Evolutionary conservation across 495 filamentous ascomycete species (phyloP).

Genomic region (Penicillium paradoxum): DNA sequence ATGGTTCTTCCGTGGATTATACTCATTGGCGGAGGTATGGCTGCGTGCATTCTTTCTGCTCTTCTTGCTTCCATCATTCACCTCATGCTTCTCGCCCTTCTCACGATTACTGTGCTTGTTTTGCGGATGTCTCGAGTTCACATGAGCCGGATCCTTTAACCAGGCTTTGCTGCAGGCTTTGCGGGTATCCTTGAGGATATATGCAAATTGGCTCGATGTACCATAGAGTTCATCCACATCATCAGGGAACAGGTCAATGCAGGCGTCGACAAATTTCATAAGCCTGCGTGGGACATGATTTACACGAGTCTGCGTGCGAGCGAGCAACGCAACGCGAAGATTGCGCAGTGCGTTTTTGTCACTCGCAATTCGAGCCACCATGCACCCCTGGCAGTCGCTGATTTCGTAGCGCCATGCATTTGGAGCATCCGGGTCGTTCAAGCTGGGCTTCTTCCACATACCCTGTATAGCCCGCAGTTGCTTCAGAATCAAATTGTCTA

Average conservation of each 20-base stretch:
- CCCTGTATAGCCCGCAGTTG: slow-evolving; percentile 22
- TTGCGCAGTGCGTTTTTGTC: slow-evolving; percentile 19
- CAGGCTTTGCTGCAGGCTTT: slow-evolving; percentile 20
- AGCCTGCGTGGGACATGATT: slow-evolving; percentile 20
- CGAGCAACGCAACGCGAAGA: slow-evolving; percentile 27
- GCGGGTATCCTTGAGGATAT: slow-evolving; percentile 21
- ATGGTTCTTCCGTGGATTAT: not conserved
- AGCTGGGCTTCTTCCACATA: slow-evolving; percentile 26
- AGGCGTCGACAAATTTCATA: slow-evolving; percentile 24
- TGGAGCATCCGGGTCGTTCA: not conserved
- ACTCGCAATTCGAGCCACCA: slow-evolving; percentile 32
- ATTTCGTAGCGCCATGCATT: slow-evolving; percentile 22
- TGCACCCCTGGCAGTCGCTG: slow-evolving; percentile 38
- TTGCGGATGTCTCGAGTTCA: not conserved
- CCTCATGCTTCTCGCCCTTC: not conserved
- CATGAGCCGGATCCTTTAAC: not conserved
- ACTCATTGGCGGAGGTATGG: not conserved
- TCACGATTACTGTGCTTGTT: not conserved
- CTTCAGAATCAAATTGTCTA: slow-evolving; percentile 10
- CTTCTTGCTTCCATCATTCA: not conserved
- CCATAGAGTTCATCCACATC: slow-evolving; percentile 7
- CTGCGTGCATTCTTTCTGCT: not conserved
- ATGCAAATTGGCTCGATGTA: slow-evolving; percentile 13
- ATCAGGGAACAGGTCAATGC: slow-evolving; percentile 13
- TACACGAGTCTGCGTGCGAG: slow-evolving; percentile 24